A percentile compares a stretch with the other conserved stretches of the same genome.
These are phyloP conservation scores for Gaertneriomyces semiglobifer DNA, from an alignment of 192 early-diverging fungal genomes.

Conservation along the genomic window DNA sequence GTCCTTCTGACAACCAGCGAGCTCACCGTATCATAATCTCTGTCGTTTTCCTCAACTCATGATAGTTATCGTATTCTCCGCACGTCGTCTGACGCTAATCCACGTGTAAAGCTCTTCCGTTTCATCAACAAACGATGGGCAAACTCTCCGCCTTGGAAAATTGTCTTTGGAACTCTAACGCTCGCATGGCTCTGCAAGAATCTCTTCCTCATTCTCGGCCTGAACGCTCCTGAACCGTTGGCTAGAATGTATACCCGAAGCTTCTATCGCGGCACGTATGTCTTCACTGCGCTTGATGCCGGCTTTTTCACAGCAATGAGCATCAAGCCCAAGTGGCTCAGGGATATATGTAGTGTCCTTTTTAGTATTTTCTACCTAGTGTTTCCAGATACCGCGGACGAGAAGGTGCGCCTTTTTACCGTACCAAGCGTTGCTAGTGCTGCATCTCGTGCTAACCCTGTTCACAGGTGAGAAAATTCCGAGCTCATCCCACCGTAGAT, in stretches of 20 bases:
- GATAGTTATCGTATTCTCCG: too few species aligned
- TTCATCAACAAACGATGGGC: too few species aligned
- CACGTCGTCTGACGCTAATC: too few species aligned
- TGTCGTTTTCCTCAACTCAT: too few species aligned
- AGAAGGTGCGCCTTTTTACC: conserved; percentile 58
- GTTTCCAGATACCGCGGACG: conserved; percentile 77
- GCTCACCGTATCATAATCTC: too few species aligned
- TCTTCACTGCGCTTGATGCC: conserved; percentile 87
- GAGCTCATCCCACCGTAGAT: conserved; percentile 73
- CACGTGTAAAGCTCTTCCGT: too few species aligned
- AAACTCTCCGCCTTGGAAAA: conserved; percentile 67
- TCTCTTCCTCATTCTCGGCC: conserved; percentile 66
- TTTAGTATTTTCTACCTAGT: conserved; percentile 82
- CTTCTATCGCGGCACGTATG: conserved; percentile 88
- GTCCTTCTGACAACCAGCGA: too few species aligned
- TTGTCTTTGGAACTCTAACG: conserved; percentile 62
- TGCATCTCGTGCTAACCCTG: background rate
- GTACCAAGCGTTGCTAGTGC: background rate
- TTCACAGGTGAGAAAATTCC: conserved; percentile 59
- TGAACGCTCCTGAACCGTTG: conserved; percentile 78
- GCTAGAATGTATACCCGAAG: conserved; percentile 81
- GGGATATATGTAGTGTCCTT: conserved; percentile 72
- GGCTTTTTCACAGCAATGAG: conserved; percentile 89
- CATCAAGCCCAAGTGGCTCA: conserved; percentile 66
- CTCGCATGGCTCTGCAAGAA: conserved; percentile 65